phyloP scores from a whole-genome alignment of 1,139 yeast genomes.

The Pichia sp. region DNA sequence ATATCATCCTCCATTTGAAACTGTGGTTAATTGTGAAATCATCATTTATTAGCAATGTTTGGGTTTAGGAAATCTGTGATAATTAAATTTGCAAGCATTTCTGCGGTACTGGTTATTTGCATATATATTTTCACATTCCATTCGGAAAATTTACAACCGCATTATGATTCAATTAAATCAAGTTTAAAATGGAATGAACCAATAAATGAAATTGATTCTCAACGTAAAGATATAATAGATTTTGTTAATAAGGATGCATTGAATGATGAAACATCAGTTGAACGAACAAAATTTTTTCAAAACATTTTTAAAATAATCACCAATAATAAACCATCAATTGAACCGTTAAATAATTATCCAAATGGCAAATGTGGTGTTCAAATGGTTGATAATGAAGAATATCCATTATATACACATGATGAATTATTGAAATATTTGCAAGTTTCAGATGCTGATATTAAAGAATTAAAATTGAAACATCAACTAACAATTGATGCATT shows the following conservation, averaged over 20 bases:
- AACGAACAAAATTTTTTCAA: conserved; percentile 11
- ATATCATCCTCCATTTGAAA: too few species aligned
- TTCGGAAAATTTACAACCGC: conserved; percentile 3
- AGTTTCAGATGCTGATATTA: conserved; percentile 22
- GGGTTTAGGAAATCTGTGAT: conserved; percentile 1
- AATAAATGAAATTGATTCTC: neutral
- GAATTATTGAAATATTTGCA: conserved; percentile 27
- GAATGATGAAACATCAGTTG: conserved; percentile 1
- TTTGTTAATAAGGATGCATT: conserved; percentile 15
- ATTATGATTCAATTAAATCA: neutral
- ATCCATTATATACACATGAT: conserved; percentile 21
- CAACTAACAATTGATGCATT: conserved; percentile 20
- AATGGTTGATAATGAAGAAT: neutral
- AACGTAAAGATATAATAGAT: neutral
- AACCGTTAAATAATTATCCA: conserved; percentile 23
- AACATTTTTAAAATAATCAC: conserved; percentile 25
- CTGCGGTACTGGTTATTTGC: neutral
- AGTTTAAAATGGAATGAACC: neutral
- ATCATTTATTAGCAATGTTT: neutral
- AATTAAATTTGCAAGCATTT: neutral
- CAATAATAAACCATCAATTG: conserved; percentile 26
- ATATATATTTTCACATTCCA: conserved; percentile 1
- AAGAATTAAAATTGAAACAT: conserved; percentile 28
- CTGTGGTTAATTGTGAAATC: too few species aligned
- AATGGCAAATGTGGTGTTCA: conserved; percentile 20